Evolutionary conservation across 176 grass and related monocot species (phyloP), one percentile per base, ranked within the genome.

Genomic region (Panicum miliaceum): DNA sequence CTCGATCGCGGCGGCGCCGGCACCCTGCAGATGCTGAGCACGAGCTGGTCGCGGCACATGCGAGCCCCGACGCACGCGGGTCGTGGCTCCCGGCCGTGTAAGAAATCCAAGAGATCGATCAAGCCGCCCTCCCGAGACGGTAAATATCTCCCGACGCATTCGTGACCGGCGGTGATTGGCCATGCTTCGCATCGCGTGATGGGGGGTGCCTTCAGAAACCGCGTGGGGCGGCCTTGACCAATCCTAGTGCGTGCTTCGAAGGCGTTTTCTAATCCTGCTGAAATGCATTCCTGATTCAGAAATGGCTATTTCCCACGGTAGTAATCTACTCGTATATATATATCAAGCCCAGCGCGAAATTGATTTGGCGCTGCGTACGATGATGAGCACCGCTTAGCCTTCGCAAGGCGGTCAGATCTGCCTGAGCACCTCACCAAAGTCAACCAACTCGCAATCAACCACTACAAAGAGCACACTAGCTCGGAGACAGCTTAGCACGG

Each of bases 171-270:
- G 36, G 6, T 54, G 37, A 70, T 48, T 36, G 22, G 74, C 63
- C 3, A 35, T 3, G 67, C 68, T 7, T 0, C 0, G 14, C 14
- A 16, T 34, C 12, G 25, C 22, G 50, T 70, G 34, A n/a, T n/a
- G n/a, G n/a, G n/a, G 35, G 68, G 50, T 51, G 57, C 43, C 56
- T 83, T 50, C 13, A 27, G 54, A 79, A 71, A 48, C 74, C 64
- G 83, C 59, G 75, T 51, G 22, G 38, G 62, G 3, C 25, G 26
- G 71, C 11, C 58, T 60, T 75, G 47, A 58, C 23, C 22, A 58
- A 58, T 14, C 59, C 9, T 6, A 61, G 9, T 12, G 57, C n/a
- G 3, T 5, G 63, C 26, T 69, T 14, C 7, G 19, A 18, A 25
- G 12, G 8, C 32, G 27, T 48, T 42, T 63, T 25, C n/a, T n/a